These are phyloP conservation scores for Coemansia sp. DNA, from an alignment of 192 early-diverging fungal genomes.

Conservation along the genomic window DNA sequence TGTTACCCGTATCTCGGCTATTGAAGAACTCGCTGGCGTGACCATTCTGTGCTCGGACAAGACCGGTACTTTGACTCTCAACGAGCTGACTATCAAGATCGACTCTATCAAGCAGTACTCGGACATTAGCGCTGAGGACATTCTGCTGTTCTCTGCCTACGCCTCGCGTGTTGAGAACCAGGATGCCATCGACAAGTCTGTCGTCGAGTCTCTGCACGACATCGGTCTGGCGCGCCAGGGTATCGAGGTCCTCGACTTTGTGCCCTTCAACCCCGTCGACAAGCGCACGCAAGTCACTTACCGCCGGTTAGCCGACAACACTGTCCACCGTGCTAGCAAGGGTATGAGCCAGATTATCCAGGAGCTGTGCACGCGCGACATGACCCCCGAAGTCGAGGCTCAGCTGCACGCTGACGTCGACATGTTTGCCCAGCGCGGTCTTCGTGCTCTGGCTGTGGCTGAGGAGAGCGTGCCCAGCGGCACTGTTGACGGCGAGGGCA, in stretches of 20 bases:
- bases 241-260: conserved; percentile 68
- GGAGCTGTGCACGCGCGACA: conserved; percentile 71
- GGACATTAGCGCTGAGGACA: conserved; percentile 59
- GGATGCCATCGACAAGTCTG: conserved; percentile 80
- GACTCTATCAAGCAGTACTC: conserved; percentile 72
- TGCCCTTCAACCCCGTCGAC: conserved; percentile 75
- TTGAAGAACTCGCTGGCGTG: conserved; percentile 79
- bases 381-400: conserved; percentile 61
- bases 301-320: conserved; percentile 64
- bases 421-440: conserved; percentile 67
- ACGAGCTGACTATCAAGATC: conserved; percentile 75
- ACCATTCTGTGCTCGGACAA: conserved; percentile 92
- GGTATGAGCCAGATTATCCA: conserved; percentile 75
- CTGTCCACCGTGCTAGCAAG: conserved; percentile 70
- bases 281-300: conserved; percentile 79
- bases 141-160: conserved; percentile 71
- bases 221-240: conserved; percentile 59
- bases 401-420: conserved; percentile 70
- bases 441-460: conserved; percentile 77
- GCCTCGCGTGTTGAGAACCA: conserved; percentile 77
- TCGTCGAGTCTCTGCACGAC: conserved; percentile 69
- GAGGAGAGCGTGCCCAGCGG: conserved; percentile 66
- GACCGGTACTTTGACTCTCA: conserved; percentile 92
- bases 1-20: conserved; percentile 78
- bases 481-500: conserved; percentile 61